These are phyloP conservation scores for Tilletia indica DNA, from an alignment of 1,284 basidiomycete species.

Conservation along the genomic window DNA sequence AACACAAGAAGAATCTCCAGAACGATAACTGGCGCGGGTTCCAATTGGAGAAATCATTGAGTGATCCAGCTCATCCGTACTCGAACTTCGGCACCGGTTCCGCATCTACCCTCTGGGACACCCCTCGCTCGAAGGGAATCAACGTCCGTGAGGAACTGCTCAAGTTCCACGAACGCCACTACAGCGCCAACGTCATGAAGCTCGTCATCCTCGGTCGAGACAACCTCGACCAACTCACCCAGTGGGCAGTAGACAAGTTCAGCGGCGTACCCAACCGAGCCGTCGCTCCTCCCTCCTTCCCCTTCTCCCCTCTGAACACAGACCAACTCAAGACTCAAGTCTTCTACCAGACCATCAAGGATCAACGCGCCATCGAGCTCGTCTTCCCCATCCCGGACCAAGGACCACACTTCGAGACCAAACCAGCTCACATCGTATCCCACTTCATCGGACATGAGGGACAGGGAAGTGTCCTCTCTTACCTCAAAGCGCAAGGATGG, in stretches of 20 bases:
- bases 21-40: slow-evolving; percentile 94
- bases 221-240: slow-evolving; percentile 74
- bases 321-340: slow-evolving; percentile 69
- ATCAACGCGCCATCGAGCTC: slow-evolving; percentile 81
- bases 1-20: slow-evolving; percentile 97
- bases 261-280: slow-evolving; percentile 73
- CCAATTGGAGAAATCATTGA: slow-evolving; percentile 89
- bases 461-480: slow-evolving; percentile 84
- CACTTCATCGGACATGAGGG: slow-evolving; percentile 97
- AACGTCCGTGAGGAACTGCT: slow-evolving; percentile 87
- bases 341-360: slow-evolving; percentile 85
- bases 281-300: slow-evolving; percentile 66
- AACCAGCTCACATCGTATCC: slow-evolving; percentile 74
- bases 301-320: slow-evolving; percentile 67
- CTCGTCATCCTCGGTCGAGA: slow-evolving; percentile 87
- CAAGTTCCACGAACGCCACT: slow-evolving; percentile 91
- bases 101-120: slow-evolving; percentile 74
- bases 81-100: slow-evolving; percentile 93
- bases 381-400: slow-evolving; percentile 70
- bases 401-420: slow-evolving; percentile 73
- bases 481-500: slow-evolving; percentile 90
- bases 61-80: slow-evolving; percentile 75
- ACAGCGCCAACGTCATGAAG: slow-evolving; percentile 91
- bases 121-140: slow-evolving; percentile 64
- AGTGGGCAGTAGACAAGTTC: slow-evolving; percentile 72